Evolutionary conservation across 768 basidiomycete species (phyloP), one percentile per base, ranked within the genome.

Genomic region (Podaxis sp.): DNA sequence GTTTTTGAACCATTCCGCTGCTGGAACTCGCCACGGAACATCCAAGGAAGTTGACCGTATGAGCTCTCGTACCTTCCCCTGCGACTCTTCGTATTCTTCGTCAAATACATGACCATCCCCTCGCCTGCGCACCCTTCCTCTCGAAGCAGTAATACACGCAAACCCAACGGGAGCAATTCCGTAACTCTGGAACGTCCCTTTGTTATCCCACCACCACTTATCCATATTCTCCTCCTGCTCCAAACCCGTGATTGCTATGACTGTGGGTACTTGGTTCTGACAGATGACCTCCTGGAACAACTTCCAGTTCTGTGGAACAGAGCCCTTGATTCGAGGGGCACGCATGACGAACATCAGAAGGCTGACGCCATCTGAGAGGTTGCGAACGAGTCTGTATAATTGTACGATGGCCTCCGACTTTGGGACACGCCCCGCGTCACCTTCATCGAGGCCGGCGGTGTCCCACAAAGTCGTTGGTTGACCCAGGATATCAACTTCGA

Each of bases 341-440:
- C 74, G 74, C 65, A 78, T 74, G 47, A 73, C 73, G 63, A 73
- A 79, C 16, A 79, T 63, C 44, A 80, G 72, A 35, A 80, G 69
- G 67, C 69, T 71, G 56, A 80, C 61, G 16, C 79, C 76, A 16
- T 57, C 61, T 1, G 71, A 61, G 21, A 80, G 68, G 10, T 64
- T 71, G 10, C 69, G 71, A 36, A 82, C 67, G 38, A 82, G 64
- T 1, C 38, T 32, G 58, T 67, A 71, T 14, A 73, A 64, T 21
- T 67, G 61, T 7, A 62, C 55, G 18, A 73, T 65, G 7, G 72
- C 72, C 1, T 69, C 51, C 9, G 65, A 51, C 6, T 66, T 66
- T 1, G 47, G 37, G 18, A 64, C 55, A 18, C 42, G 58, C 5
- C 64, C 61, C 5, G 54, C 52, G 5, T 64, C 64, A 23, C 64